Evolutionary conservation across 1,139 yeast genomes (phyloP), one percentile per base, ranked within the genome.

Genomic region (Wickerhamiella pararugosa): DNA sequence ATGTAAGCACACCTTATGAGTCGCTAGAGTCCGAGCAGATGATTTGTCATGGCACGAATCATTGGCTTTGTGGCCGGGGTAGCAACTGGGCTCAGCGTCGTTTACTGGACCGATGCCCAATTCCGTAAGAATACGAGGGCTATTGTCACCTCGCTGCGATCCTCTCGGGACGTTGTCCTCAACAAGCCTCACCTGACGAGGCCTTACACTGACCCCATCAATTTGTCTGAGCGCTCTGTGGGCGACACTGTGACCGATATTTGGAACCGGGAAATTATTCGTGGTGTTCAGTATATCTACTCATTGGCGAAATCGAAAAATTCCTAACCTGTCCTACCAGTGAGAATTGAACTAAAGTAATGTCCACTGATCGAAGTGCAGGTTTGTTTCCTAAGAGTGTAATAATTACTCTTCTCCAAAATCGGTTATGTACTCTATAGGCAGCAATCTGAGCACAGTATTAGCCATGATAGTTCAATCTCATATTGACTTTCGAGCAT

Each of bases 211-310:
- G 53, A 49, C 10, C 49, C 53, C 8, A 50, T 67, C 26, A 61
- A 67, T 25, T 71, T 69, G 45, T 56, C 61, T 34, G 62, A 70
- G 37, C 66, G 75, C 36, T 62, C 66, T 33, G 54, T 75, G 36
- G 54, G 54, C 7, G 90, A 83, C 58, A 77, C 87, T 0, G 66
- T 73, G 48, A 81, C 78, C 53, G 94, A 83, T 54, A 67, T 82
- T 38, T 83, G 94, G 94, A 79, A 83, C 54, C 76, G 73, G 42
- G 92, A 81, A 56, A 71, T 83, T 42, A 69, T 79, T 49, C 68
- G 65, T 39, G 70, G 72, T 50, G 84, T 77, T 26, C 76, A 76
- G 51, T 79, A 83, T 76, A 45, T 64, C 4, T 77, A 76, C 7
- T 15, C 21, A 2, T 15, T 15, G 21, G 21, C 21, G 21, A 15